Evolutionary conservation across 306 rosid genomes (phyloP).

Genomic region (peach (Prunus persica)): DNA sequence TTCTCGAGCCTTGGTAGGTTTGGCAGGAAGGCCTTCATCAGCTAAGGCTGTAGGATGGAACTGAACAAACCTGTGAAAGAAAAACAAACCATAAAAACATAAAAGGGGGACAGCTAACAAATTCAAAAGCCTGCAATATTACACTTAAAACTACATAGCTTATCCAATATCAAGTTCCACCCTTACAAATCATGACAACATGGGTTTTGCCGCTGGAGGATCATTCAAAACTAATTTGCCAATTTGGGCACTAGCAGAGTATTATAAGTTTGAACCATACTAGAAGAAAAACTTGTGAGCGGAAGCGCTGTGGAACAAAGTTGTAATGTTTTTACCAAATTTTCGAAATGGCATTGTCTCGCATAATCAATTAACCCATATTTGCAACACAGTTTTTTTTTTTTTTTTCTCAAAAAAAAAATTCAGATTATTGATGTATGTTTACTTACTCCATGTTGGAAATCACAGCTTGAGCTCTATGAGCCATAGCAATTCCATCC

Average conservation of each 20-base stretch:
- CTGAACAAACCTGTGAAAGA: slow-evolving; percentile 74
- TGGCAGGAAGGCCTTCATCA: slow-evolving; percentile 81
- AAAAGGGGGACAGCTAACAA: neutral
- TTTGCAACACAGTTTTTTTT: slow-evolving; percentile 10
- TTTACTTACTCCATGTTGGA: slow-evolving; percentile 95
- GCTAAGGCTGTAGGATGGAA: slow-evolving; percentile 97
- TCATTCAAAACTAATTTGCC: neutral
- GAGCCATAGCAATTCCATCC: slow-evolving; percentile 96
- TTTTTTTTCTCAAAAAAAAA: neutral
- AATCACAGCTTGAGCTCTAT: slow-evolving; percentile 92
- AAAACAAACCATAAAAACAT: slow-evolving; percentile 7
- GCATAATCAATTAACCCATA: neutral
- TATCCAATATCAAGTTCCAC: neutral
- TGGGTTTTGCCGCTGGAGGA: neutral
- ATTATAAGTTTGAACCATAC: neutral
- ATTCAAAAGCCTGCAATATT: neutral
- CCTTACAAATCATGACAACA: neutral
- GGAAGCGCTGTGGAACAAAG: neutral
- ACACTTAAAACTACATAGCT: neutral
- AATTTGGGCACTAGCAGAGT: neutral
- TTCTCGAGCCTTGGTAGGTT: slow-evolving; percentile 54
- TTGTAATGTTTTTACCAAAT: neutral
- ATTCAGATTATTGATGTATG: neutral
- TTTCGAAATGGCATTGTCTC: neutral
- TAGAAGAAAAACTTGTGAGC: neutral